These are phyloP conservation scores for Hyphochytrium catenoides DNA, from an alignment of 352 stramenopile species.

Conservation along the genomic window DNA sequence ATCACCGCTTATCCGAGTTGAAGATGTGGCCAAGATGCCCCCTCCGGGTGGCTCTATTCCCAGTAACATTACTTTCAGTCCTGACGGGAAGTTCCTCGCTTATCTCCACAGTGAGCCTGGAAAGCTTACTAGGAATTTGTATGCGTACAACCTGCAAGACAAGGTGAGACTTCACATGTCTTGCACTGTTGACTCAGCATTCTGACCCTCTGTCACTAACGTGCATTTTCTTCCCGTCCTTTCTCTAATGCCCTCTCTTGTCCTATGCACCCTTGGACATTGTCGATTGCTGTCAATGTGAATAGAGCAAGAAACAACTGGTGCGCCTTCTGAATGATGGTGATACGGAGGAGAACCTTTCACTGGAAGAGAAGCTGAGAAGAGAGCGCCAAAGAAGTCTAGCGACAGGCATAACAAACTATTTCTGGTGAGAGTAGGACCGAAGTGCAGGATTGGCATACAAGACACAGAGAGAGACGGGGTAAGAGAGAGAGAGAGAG, in stretches of 20 bases:
- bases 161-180: conserved; percentile 3
- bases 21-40: conserved; percentile 64
- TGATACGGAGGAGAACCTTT: conserved; percentile 59
- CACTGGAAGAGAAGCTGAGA: conserved; percentile 67
- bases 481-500: too few relatives aligned
- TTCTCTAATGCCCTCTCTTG: conserved; percentile 7
- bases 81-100: conserved; percentile 43
- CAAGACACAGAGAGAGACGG: too few relatives aligned
- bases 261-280: neutral
- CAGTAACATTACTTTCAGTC: conserved; percentile 52
- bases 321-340: conserved; percentile 34
- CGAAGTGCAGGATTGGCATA: conserved; percentile 1
- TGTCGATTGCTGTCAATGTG: conserved; percentile 1
- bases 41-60: conserved; percentile 47
- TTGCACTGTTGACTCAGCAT: conserved; percentile 4
- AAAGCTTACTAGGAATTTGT: conserved; percentile 52
- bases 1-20: conserved; percentile 21
- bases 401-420: conserved; percentile 73
- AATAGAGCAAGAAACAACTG: conserved; percentile 9
- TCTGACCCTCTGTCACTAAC: neutral
- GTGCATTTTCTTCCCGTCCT: neutral
- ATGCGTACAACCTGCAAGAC: conserved; percentile 32
- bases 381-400: conserved; percentile 68
- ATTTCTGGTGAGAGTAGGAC: conserved; percentile 28
- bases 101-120: conserved; percentile 58